Evolutionary conservation across 768 basidiomycete species (phyloP).

Genomic region (Artomyces pyxidatus): DNA sequence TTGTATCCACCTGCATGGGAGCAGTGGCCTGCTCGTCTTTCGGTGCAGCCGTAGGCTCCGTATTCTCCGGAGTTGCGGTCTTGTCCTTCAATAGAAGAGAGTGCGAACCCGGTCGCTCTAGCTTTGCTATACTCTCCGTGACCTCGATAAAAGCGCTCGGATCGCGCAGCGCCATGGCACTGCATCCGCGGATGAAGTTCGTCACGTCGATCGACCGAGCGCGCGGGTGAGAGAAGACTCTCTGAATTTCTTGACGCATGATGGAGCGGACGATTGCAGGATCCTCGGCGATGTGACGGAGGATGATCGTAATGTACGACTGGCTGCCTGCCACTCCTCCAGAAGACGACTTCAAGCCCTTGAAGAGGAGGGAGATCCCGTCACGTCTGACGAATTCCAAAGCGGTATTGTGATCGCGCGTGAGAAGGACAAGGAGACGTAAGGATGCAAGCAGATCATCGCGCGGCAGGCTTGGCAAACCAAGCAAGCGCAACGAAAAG

Average conservation of each 20-base stretch:
- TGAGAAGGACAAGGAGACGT: slow-evolving; percentile 78
- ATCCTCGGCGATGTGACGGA: slow-evolving; percentile 92
- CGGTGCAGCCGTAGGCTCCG: not conserved
- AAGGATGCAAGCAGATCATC: slow-evolving; percentile 80
- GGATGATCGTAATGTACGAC: slow-evolving; percentile 76
- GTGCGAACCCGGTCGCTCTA: slow-evolving; percentile 51
- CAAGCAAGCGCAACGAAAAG: slow-evolving; percentile 66
- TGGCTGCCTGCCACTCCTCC: slow-evolving; percentile 57
- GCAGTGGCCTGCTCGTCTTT: not conserved
- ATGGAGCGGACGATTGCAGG: slow-evolving; percentile 48
- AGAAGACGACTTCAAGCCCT: slow-evolving; percentile 49
- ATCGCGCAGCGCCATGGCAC: slow-evolving; percentile 76
- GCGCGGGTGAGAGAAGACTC: slow-evolving; percentile 70
- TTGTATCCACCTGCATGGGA: slow-evolving; percentile 15
- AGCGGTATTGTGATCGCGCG: slow-evolving; percentile 60
- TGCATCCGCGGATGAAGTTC: slow-evolving; percentile 69
- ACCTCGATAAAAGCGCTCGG: slow-evolving; percentile 67
- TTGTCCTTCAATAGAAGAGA: slow-evolving; percentile 23
- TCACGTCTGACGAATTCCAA: slow-evolving; percentile 58
- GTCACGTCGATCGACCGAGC: slow-evolving; percentile 59
- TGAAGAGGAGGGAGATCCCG: slow-evolving; percentile 58
- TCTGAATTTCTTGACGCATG: slow-evolving; percentile 79
- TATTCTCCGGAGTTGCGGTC: not conserved
- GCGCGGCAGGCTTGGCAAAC: slow-evolving; percentile 51
- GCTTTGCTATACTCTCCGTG: slow-evolving; percentile 60